Conservation (phyloP, 2,329 filamentous ascomycete species). For the Cucurbitaria berberidis region DNA sequence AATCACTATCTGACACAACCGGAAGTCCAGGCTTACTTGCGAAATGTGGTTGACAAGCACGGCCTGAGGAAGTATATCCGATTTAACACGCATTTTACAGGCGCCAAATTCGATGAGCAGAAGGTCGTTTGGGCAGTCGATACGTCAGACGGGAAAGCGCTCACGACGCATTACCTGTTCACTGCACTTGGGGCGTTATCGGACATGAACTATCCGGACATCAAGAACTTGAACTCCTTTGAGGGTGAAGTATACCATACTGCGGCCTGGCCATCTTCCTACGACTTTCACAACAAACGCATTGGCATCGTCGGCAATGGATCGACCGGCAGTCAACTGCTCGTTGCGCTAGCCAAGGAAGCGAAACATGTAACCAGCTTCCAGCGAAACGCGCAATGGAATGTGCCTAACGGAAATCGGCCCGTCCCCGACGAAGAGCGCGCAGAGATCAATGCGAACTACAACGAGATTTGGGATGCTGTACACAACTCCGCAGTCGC, state of each 20-base stretch:
- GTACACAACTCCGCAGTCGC: not conserved
- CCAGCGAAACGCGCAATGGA: not conserved
- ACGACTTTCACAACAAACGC: constrained; percentile 49
- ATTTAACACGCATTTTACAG: constrained; percentile 49
- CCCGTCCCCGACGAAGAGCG: not conserved
- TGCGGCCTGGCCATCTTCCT: constrained; percentile 45
- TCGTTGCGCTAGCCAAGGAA: constrained; percentile 18
- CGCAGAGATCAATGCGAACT: not conserved
- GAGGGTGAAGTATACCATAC: constrained; percentile 51
- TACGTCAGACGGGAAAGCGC: constrained; percentile 23
- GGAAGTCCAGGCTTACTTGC: constrained; percentile 45
- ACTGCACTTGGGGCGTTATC: constrained; percentile 13
- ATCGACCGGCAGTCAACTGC: constrained; percentile 65
- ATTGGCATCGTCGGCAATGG: constrained; percentile 68
- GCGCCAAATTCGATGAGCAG: constrained; percentile 43
- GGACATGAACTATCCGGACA: constrained; percentile 25
- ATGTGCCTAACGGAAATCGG: not conserved
- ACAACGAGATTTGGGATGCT: not conserved
- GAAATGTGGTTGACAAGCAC: constrained; percentile 42
- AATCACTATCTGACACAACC: constrained; percentile 46
- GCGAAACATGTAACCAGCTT: constrained; percentile 58
- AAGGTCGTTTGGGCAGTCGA: constrained; percentile 39
- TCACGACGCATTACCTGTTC: constrained; percentile 18
- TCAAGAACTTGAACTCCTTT: constrained; percentile 50
- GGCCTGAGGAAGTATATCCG: constrained; percentile 48